Evolutionary conservation across 345 rosid species (phyloP).

Genomic region (Lumnitzera racemosa): DNA sequence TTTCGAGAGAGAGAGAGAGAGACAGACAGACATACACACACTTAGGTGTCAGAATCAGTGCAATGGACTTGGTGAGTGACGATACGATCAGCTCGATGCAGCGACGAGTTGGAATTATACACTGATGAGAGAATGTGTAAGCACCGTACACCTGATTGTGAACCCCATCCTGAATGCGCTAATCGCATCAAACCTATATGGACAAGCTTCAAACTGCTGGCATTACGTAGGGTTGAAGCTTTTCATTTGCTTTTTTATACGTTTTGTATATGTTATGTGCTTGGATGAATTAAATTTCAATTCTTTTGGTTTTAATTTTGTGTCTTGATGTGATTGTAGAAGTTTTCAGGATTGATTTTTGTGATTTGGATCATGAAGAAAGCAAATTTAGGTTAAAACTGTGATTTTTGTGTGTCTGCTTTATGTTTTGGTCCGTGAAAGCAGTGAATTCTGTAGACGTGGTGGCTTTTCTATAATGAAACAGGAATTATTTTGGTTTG

Average conservation of each 20-base stretch:
- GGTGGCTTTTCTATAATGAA: too few species aligned
- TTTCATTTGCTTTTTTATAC: neutral
- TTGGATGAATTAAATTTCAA: neutral
- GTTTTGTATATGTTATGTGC: neutral
- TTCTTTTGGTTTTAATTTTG: too few species aligned
- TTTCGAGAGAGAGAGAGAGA: too few species aligned
- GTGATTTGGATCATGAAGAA: too few species aligned
- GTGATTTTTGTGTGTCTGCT: too few species aligned
- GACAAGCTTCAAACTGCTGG: slow-evolving; percentile 50
- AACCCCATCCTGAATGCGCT: slow-evolving; percentile 69
- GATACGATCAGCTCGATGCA: neutral
- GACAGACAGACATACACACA: too few species aligned
- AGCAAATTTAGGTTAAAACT: too few species aligned
- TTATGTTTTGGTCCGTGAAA: too few species aligned
- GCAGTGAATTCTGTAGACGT: too few species aligned
- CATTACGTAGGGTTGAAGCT: slow-evolving; percentile 48
- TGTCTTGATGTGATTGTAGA: too few species aligned
- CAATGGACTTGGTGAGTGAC: slow-evolving; percentile 3
- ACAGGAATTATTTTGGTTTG: too few species aligned
- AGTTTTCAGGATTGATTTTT: too few species aligned
- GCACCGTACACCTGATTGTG: slow-evolving; percentile 61
- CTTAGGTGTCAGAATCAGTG: slow-evolving; percentile 6
- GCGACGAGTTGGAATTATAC: slow-evolving; percentile 58
- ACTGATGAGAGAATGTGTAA: slow-evolving; percentile 86
- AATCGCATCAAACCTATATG: slow-evolving; percentile 67